A percentile compares a stretch with the other conserved stretches of the same genome.
Conservation (phyloP, 202 grass and related monocot species). For the Cymbopogon flexuosus region DNA sequence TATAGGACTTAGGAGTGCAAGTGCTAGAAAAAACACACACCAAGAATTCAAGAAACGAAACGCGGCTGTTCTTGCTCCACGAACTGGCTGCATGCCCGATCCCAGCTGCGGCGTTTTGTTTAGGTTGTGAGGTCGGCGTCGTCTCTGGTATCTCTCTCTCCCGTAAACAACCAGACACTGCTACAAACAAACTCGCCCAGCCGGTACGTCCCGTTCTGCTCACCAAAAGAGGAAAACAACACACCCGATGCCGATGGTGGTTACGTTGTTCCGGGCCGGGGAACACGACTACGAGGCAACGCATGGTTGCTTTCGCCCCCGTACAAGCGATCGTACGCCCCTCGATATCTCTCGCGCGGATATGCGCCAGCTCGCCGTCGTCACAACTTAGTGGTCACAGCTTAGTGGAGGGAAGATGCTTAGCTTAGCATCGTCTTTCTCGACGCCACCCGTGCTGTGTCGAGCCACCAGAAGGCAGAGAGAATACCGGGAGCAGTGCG, state of each 20-base stretch:
- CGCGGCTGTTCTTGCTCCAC: neutral
- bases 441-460: neutral
- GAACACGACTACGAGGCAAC: neutral
- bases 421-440: neutral
- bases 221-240: conserved; percentile 4
- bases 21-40: too few relatives aligned
- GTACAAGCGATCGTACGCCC: conserved; percentile 26
- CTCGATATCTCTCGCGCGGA: conserved; percentile 9
- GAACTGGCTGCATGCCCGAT: neutral
- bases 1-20: too few relatives aligned
- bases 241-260: too few relatives aligned
- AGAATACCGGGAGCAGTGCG: neutral
- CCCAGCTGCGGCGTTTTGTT: neutral
- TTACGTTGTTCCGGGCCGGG: neutral
- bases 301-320: neutral
- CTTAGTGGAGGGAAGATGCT: neutral
- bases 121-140: conserved; percentile 7
- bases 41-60: neutral
- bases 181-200: neutral
- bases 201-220: neutral
- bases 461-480: conserved; percentile 24
- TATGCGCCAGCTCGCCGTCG: neutral
- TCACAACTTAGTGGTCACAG: neutral
- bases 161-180: neutral
- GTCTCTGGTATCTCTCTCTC: neutral